Base-by-base conservation (phyloP, 139 green algal genomes). In the Chlamydomonas sp. region DNA sequence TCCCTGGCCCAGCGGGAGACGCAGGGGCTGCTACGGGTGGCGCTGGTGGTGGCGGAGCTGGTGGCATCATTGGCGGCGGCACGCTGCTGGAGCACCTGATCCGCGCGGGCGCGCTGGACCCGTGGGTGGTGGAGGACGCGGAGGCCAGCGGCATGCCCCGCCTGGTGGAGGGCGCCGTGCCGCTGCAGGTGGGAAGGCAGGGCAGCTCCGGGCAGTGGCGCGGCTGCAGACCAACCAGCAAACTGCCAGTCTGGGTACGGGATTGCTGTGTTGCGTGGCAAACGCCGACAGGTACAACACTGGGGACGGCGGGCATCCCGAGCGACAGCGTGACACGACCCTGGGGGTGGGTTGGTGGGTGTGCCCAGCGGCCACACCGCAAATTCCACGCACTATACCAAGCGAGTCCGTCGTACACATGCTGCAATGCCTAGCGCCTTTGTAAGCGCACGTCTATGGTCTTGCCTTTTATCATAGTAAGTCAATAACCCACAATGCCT, bases 71-170 rank as follows among this genome's bases (percentile, higher is more conserved):
- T 3, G 20, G 6, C 71, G 81, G 60, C 18, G 58, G 15, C 59
- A 78, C 60, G 60, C 73, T 87, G 63, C 61, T 87, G 20, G 10
- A 16, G 15, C 75, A 80, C 61, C 83, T 87, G 12, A 58, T 80
- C 4, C 61, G 69, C 62, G 66, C 62, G 73, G 83, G 83, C 12
- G 83, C 72, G 63, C 31, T 87, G 5, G 83, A 74, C 31, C 15
- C 18, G 15, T 31, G 31, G 10, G 73, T 80, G 73, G 73, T 63
- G 83, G 61, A 79, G 83, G 72, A 74, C 72, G 58, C 73, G n/a
- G 16, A 87, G 31, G 83, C 31, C 31, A 49, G 31, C 31, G 31
- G 83, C 4, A 62, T 58, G 17, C 62, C 63, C 63, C 83, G 73
- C 4, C 74, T 87, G 73, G 12, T 1, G n/a, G 83, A 87, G 4